Base-by-base conservation (phyloP, 2,329 filamentous ascomycete genomes). In the Pseudopithomyces maydicus region DNA sequence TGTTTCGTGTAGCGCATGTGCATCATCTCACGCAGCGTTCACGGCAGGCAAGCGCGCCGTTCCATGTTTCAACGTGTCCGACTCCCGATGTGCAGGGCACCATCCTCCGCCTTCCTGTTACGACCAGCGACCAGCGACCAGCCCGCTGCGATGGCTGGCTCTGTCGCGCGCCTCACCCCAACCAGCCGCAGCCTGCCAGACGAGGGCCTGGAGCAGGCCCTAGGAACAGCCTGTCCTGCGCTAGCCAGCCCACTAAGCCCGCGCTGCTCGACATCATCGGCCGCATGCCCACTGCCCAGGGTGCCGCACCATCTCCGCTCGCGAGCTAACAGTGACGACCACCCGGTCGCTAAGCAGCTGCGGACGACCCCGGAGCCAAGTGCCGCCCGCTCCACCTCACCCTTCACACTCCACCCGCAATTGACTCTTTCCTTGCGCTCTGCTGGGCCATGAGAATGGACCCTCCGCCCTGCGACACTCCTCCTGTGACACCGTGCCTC, bases 401-500 rank as follows among this genome's bases (percentile, higher is more conserved):
- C 29, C 20, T n/a, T 29, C 50, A 14, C 33, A 15, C 48, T 35
- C 17, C 49, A 20, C 50, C 19, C 22, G 36, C 51, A 47, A 55
- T 50, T 55, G 45, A 55, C 56, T 41, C 59, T 35, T 54, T 57
- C 46, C 52, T 7, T 23, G 44, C 29, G 48, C 52, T 26, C 42
- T 43, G 11, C 29, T 55, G 50, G 50, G 41, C 22, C 43, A 52
- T 29, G 56, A 58, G 51, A 47, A 62, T 62, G 59, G 59, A 57
- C 54, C 45, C 62, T 66, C 62, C 61, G 62, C 56, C 38, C 56
- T 54, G 53, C 58, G 50, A 61, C 63, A 47, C 55, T 58, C 56
- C 65, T 44, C 46, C 58, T 62, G 59, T 62, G 64, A 62, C 62
- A 60, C 53, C 51, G 61, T 59, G 58, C 59, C 65, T 56, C 26